Evolutionary conservation across 441 rosid species (phyloP).

Genomic region (Pelargonium cotyledonis): DNA sequence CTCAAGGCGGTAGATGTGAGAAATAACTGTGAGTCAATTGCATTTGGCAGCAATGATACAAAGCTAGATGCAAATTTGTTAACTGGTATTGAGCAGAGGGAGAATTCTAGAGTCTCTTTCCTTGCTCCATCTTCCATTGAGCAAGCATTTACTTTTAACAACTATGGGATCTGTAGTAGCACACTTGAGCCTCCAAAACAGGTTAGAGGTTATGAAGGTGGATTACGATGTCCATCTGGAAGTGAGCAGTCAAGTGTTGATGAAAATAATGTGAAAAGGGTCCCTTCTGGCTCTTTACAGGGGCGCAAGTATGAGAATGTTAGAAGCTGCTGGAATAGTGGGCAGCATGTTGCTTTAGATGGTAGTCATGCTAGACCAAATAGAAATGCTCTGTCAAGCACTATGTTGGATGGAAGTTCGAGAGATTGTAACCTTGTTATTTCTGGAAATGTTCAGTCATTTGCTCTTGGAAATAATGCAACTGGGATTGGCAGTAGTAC

Average conservation of each 20-base stretch:
- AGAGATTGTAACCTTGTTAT: constrained; percentile 15
- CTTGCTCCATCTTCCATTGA: constrained; percentile 19
- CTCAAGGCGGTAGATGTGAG: constrained; percentile 17
- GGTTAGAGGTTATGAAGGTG: constrained; percentile 23
- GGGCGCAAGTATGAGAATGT: constrained; percentile 11
- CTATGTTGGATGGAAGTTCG: constrained; percentile 14
- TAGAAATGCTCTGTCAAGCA: constrained; percentile 21
- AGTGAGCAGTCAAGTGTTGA: constrained; percentile 14
- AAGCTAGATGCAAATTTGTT: constrained; percentile 13
- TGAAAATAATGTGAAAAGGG: constrained; percentile 19
- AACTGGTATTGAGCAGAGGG: constrained; percentile 20
- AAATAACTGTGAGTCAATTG: constrained; percentile 10
- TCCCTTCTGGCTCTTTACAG: constrained; percentile 9
- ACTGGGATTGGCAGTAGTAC: constrained; percentile 17
- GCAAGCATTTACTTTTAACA: constrained; percentile 15
- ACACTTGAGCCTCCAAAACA: constrained; percentile 19
- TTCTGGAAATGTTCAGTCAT: constrained; percentile 17
- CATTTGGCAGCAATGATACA: constrained; percentile 6
- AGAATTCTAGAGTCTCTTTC: constrained; percentile 13
- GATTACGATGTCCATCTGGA: constrained; percentile 12
- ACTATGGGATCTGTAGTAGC: constrained; percentile 3
- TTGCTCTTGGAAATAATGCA: constrained; percentile 16
- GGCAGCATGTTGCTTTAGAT: constrained; percentile 14
- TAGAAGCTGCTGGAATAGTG: constrained; percentile 13
- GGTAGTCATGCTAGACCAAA: constrained; percentile 18